phyloP scores from a whole-genome alignment of 1,284 basidiomycete genomes.

The Ustilago cynodontis region DNA sequence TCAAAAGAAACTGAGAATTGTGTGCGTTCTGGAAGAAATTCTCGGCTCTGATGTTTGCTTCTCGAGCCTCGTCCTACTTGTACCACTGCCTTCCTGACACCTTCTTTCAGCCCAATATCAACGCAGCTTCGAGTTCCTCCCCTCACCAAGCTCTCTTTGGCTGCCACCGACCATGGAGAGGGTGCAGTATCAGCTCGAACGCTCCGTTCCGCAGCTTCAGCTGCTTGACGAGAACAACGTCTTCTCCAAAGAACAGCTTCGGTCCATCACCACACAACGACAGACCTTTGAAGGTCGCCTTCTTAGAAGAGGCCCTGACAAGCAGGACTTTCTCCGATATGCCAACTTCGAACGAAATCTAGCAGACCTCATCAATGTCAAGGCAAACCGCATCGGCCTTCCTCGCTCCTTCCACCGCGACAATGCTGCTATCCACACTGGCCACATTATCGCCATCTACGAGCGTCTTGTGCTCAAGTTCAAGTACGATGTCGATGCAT shows the following conservation, averaged over 20 bases:
- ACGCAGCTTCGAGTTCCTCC: not conserved
- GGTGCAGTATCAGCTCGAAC: constrained; percentile 93
- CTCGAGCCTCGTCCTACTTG: not conserved
- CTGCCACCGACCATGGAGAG: constrained; percentile 80
- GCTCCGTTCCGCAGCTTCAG: constrained; percentile 95
- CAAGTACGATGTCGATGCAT: constrained; percentile 85
- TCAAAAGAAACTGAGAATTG: constrained; percentile 1
- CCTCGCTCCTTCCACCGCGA: constrained; percentile 53
- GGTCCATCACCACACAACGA: constrained; percentile 86
- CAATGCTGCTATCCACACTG: constrained; percentile 69
- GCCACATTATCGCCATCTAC: constrained; percentile 87
- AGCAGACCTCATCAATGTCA: constrained; percentile 50
- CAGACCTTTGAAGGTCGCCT: constrained; percentile 86
- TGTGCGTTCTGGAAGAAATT: not conserved
- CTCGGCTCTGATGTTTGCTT: not conserved
- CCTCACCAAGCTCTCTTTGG: not conserved
- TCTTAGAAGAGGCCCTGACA: constrained; percentile 83
- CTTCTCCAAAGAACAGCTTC: constrained; percentile 80
- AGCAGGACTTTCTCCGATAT: constrained; percentile 90
- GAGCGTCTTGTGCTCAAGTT: constrained; percentile 90
- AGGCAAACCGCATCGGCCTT: constrained; percentile 46
- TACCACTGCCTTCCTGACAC: too few species aligned
- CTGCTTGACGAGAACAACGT: constrained; percentile 88
- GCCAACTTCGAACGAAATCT: constrained; percentile 86
- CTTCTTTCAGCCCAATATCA: not conserved